A percentile compares a stretch with the other conserved stretches of the same genome.
phyloP scores from a whole-genome alignment of 2,329 filamentous ascomycete species.

The Ophiostoma tasmaniense region DNA sequence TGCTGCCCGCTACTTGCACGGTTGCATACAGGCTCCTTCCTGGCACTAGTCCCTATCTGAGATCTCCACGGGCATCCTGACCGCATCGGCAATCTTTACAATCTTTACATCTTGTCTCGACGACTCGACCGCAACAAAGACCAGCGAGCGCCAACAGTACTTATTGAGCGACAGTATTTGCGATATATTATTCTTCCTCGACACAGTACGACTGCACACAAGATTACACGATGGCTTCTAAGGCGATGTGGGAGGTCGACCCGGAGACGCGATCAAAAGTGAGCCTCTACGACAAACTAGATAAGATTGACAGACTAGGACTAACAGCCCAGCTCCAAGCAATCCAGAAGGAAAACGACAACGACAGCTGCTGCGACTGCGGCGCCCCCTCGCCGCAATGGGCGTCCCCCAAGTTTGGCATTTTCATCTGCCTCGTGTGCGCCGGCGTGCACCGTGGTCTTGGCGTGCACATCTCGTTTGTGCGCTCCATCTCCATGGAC shows the following conservation, averaged over 20 bases:
- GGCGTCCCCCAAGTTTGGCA: conserved; percentile 94
- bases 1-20: not conserved
- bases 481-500: conserved; percentile 96
- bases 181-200: not conserved
- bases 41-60: not conserved
- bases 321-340: conserved; percentile 60
- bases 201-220: not conserved
- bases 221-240: conserved; percentile 49
- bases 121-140: not conserved
- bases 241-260: conserved; percentile 97
- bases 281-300: conserved; percentile 23
- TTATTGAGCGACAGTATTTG: not conserved
- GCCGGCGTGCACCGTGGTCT: conserved; percentile 90
- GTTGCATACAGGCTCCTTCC: not conserved
- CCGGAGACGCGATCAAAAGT: conserved; percentile 95
- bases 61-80: conserved; percentile 1
- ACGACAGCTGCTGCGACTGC: conserved; percentile 91
- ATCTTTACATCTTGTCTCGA: not conserved
- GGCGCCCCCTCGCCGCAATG: conserved; percentile 94
- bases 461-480: conserved; percentile 96
- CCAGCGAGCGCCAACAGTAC: not conserved
- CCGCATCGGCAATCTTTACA: not conserved
- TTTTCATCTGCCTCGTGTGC: conserved; percentile 97
- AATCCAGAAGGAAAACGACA: conserved; percentile 83
- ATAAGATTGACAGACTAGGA: not conserved